Conservation (phyloP, 306 rosid genomes). For the Prunus mongolica region DNA sequence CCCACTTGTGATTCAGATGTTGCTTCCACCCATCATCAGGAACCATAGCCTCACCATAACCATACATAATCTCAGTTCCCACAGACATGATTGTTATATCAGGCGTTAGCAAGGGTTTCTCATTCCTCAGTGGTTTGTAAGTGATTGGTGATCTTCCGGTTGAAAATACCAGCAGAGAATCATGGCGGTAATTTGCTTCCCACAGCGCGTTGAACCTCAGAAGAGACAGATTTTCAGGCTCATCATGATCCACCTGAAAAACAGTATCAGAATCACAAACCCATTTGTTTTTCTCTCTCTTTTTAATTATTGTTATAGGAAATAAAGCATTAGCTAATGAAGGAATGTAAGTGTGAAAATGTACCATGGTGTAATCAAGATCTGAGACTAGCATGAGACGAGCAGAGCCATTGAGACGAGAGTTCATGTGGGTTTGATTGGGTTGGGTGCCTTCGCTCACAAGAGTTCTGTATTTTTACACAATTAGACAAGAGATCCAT, state of each 20-base stretch:
- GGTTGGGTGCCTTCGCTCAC: too few relatives aligned
- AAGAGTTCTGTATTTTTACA: too few relatives aligned
- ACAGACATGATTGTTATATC: slow-evolving; percentile 72
- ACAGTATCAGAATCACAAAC: background rate
- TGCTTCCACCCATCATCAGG: slow-evolving; percentile 56
- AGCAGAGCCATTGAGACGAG: slow-evolving; percentile 46
- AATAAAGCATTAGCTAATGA: background rate
- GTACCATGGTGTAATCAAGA: slow-evolving; percentile 83
- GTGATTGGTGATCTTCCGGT: slow-evolving; percentile 77
- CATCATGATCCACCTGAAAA: slow-evolving; percentile 78
- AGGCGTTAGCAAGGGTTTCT: slow-evolving; percentile 73
- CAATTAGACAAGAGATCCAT: too few relatives aligned
- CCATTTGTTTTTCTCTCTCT: background rate
- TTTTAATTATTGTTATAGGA: background rate
- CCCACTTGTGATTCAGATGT: slow-evolving; percentile 56
- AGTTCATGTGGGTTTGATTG: slow-evolving; percentile 31
- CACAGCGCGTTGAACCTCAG: slow-evolving; percentile 73
- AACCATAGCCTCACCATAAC: slow-evolving; percentile 51
- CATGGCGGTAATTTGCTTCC: slow-evolving; percentile 75
- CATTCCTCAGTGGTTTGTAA: slow-evolving; percentile 42
- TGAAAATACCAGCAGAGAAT: slow-evolving; percentile 81
- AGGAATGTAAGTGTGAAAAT: background rate
- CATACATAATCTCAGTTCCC: slow-evolving; percentile 79
- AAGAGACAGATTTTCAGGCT: slow-evolving; percentile 48
- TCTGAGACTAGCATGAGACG: slow-evolving; percentile 80